phyloP scores from a whole-genome alignment of 1,139 yeast genomes.

The Hansenula lynferdii region DNA sequence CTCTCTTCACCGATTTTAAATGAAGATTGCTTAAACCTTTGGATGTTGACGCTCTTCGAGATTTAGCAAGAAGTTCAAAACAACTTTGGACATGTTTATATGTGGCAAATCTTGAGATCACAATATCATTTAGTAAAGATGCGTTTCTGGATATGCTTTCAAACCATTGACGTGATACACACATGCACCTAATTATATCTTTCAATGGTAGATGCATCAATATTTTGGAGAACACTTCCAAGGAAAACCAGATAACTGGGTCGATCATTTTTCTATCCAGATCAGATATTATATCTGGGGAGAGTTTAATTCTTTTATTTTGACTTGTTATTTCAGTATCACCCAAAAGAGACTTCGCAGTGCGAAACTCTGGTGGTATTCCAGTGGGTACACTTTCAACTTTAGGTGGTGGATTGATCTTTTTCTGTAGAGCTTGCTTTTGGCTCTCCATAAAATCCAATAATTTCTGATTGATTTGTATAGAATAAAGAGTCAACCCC shows the following conservation, averaged over 20 bases:
- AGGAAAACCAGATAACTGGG: conserved; percentile 8
- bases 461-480: conserved; percentile 16
- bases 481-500: conserved; percentile 13
- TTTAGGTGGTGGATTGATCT: not conserved
- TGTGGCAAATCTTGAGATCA: conserved; percentile 6
- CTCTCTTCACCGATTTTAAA: conserved; percentile 10
- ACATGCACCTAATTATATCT: conserved; percentile 7
- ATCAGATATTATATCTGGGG: too few species aligned
- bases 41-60: conserved; percentile 3
- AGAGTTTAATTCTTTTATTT: too few species aligned
- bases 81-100: conserved; percentile 14
- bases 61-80: conserved; percentile 7
- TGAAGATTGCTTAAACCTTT: conserved; percentile 5
- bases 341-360: too few species aligned
- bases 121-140: conserved; percentile 11
- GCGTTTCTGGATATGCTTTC: conserved; percentile 7
- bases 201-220: conserved; percentile 7
- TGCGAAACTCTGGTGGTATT: too few species aligned
- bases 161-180: conserved; percentile 17
- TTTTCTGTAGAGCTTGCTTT: too few species aligned
- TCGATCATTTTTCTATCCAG: not conserved
- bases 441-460: conserved; percentile 14
- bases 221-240: conserved; percentile 12
- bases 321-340: too few species aligned
- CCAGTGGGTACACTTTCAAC: too few species aligned